Evolutionary conservation across 2,329 filamentous ascomycete genomes (phyloP).

Genomic region (Mycosphaerella sp.): DNA sequence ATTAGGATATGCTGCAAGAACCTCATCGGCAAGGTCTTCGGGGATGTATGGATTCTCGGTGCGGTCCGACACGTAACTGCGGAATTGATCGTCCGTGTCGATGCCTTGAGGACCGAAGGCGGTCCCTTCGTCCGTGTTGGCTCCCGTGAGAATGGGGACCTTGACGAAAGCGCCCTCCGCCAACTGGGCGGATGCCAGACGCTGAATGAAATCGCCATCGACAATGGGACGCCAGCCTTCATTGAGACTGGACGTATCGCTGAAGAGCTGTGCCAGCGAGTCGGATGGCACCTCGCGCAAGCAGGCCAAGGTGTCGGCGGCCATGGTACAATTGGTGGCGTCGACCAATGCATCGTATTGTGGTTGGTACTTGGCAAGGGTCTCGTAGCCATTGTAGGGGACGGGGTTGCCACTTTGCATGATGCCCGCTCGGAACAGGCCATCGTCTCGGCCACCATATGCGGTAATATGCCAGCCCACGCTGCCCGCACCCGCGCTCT

Average conservation of each 20-base stretch:
- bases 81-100: conserved; percentile 51
- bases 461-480: conserved; percentile 44
- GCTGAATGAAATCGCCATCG: conserved; percentile 52
- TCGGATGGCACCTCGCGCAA: conserved; percentile 47
- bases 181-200: conserved; percentile 50
- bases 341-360: conserved; percentile 58
- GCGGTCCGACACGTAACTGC: conserved; percentile 35
- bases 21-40: conserved; percentile 29
- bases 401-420: conserved; percentile 38
- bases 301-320: conserved; percentile 56
- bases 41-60: conserved; percentile 19
- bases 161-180: conserved; percentile 54
- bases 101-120: conserved; percentile 50
- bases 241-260: conserved; percentile 25
- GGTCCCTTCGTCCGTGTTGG: conserved; percentile 60
- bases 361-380: conserved; percentile 40
- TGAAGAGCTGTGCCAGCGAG: conserved; percentile 28
- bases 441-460: conserved; percentile 44
- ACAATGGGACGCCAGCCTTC: conserved; percentile 40
- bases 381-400: conserved; percentile 20
- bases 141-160: conserved; percentile 47
- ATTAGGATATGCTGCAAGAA: conserved; percentile 50
- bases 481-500: conserved; percentile 37
- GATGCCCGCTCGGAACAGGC: conserved; percentile 43
- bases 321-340: conserved; percentile 53